Evolutionary conservation across 176 grass and related monocot species (phyloP).

Genomic region (Carex myosuroides): DNA sequence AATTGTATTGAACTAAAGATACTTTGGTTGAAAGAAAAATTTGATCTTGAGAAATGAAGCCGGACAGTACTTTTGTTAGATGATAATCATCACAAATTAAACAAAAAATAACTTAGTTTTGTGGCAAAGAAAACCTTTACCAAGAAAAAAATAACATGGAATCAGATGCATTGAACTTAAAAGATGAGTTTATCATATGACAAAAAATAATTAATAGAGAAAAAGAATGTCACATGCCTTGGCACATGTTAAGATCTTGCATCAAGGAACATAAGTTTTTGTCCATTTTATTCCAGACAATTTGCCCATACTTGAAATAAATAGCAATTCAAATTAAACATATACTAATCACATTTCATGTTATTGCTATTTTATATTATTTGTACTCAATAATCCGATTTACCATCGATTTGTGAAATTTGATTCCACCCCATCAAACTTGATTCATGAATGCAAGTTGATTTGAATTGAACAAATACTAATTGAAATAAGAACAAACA

Average conservation of each 20-base stretch:
- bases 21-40: neutral
- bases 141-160: neutral
- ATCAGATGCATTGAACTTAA: neutral
- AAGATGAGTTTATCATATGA: neutral
- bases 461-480: neutral
- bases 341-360: neutral
- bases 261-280: neutral
- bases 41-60: neutral
- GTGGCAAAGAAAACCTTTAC: neutral
- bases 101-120: neutral
- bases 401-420: neutral
- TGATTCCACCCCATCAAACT: neutral
- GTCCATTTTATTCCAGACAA: constrained; percentile 8
- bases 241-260: neutral
- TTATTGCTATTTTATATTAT: neutral
- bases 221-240: neutral
- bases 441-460: neutral
- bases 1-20: neutral
- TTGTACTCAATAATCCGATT: neutral
- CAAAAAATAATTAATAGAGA: neutral
- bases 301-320: neutral
- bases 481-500: neutral
- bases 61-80: neutral
- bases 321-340: neutral
- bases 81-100: neutral